Percentiles rank a stretch among this genome's conserved stretches.
Evolutionary conservation across 768 basidiomycete genomes (phyloP).

Genomic region (Chalciporus pseudorubinellus): DNA sequence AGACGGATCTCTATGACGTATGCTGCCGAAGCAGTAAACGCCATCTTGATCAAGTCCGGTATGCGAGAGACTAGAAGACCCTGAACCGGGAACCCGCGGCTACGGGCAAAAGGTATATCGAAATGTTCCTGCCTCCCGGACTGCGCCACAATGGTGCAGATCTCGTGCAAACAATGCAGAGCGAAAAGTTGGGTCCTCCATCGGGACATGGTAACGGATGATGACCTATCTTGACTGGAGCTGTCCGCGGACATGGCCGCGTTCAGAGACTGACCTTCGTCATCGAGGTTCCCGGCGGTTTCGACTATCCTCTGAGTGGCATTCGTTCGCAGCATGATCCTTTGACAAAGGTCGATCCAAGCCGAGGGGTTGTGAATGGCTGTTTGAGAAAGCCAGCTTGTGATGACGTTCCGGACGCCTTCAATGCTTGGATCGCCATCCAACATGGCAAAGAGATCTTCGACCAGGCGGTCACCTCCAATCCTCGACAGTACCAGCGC

Average conservation of each 20-base stretch:
- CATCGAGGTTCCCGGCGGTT: slow-evolving; percentile 65
- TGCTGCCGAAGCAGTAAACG: slow-evolving; percentile 95
- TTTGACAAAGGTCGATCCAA: slow-evolving; percentile 97
- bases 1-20: slow-evolving; percentile 94
- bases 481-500: slow-evolving; percentile 88
- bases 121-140: slow-evolving; percentile 83
- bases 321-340: slow-evolving; percentile 94
- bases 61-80: slow-evolving; percentile 81
- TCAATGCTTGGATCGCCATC: slow-evolving; percentile 94
- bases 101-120: slow-evolving; percentile 68
- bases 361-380: slow-evolving; percentile 90
- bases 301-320: slow-evolving; percentile 75
- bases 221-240: slow-evolving; percentile 32
- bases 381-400: slow-evolving; percentile 93
- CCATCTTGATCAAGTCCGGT: slow-evolving; percentile 94
- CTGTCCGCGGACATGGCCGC: slow-evolving; percentile 41
- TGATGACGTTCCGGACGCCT: slow-evolving; percentile 90
- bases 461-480: slow-evolving; percentile 91
- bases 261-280: slow-evolving; percentile 92
- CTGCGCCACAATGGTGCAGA: slow-evolving; percentile 70
- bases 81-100: slow-evolving; percentile 51
- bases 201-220: slow-evolving; percentile 60
- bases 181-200: slow-evolving; percentile 98
- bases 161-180: slow-evolving; percentile 85
- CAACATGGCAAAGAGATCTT: slow-evolving; percentile 91